Percentiles rank a stretch among this genome's conserved stretches.
Conservation (phyloP, 805 yeast species). For the Saccharomycopsis olivae region DNA sequence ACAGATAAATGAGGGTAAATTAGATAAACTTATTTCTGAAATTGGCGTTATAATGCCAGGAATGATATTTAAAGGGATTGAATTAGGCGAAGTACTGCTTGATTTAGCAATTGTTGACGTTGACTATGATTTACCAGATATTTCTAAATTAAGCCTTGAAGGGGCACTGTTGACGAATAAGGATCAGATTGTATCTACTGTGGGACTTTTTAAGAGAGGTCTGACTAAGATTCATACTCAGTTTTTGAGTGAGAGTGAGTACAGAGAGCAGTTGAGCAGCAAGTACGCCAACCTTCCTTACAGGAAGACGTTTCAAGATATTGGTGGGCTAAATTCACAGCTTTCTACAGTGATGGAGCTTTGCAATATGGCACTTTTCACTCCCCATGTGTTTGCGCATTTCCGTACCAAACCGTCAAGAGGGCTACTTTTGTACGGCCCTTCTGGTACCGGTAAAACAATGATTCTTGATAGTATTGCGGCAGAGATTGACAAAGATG, state of each 20-base stretch:
- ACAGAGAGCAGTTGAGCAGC: too few species aligned
- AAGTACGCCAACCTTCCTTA: slow-evolving; percentile 17
- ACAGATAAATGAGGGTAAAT: slow-evolving; percentile 15
- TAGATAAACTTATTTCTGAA: slow-evolving; percentile 38
- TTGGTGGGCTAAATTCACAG: slow-evolving; percentile 73
- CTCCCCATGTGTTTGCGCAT: slow-evolving; percentile 64
- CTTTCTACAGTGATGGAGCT: slow-evolving; percentile 52
- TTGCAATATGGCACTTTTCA: slow-evolving; percentile 69
- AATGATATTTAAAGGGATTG: slow-evolving; percentile 25
- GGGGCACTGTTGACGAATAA: too few species aligned
- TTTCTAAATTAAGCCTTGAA: slow-evolving; percentile 20
- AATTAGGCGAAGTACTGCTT: slow-evolving; percentile 19
- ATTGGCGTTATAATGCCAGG: slow-evolving; percentile 56
- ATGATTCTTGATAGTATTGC: slow-evolving; percentile 80
- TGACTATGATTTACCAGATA: slow-evolving; percentile 26
- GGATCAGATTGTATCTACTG: too few species aligned
- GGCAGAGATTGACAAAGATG: slow-evolving; percentile 45
- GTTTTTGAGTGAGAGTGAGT: too few species aligned
- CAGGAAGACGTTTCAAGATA: slow-evolving; percentile 35
- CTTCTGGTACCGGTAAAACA: slow-evolving; percentile 96
- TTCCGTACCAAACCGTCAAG: slow-evolving; percentile 91
- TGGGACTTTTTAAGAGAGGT: too few species aligned
- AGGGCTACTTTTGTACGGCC: slow-evolving; percentile 89
- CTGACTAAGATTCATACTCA: too few species aligned
- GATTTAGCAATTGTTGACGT: slow-evolving; percentile 26